Percentiles rank a stretch among this genome's conserved stretches.
These are phyloP conservation scores for Phytophthora megakarya DNA, from an alignment of 352 stramenopile species.

Conservation along the genomic window DNA sequence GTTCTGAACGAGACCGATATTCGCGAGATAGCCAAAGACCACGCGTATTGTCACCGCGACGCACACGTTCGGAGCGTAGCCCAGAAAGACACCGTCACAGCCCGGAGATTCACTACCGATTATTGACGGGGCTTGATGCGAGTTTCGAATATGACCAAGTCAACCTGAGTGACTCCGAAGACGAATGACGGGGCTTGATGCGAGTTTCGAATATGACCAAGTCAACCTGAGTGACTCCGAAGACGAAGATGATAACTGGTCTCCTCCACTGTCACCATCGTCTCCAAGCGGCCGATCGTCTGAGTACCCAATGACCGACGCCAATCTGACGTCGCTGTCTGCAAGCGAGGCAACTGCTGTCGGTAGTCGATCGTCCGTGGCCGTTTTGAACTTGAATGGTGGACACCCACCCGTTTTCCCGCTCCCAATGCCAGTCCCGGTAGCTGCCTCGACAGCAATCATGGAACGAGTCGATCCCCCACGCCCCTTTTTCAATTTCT, in stretches of 20 bases:
- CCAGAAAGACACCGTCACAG: neutral
- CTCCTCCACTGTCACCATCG: neutral
- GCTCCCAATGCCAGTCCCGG: constrained; percentile 11
- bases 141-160: constrained; percentile 1
- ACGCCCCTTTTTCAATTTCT: neutral
- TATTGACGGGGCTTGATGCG: neutral
- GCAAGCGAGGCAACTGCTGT: too few species aligned
- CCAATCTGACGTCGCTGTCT: too few species aligned
- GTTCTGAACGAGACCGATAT: too few species aligned
- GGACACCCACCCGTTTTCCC: neutral
- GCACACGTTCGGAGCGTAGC: neutral
- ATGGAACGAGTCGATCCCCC: neutral
- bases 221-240: constrained; percentile 11
- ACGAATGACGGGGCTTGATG: neutral
- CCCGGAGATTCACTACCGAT: neutral
- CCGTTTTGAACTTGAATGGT: neutral
- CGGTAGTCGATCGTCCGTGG: too few species aligned
- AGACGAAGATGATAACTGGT: neutral
- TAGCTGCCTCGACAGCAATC: neutral
- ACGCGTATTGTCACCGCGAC: neutral
- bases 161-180: neutral
- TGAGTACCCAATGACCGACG: too few species aligned
- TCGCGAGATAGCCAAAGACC: too few species aligned
- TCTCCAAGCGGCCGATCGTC: neutral
- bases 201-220: neutral